These are phyloP conservation scores for Fusarium scirpi DNA, from an alignment of 2,329 filamentous ascomycete genomes.

Conservation along the genomic window DNA sequence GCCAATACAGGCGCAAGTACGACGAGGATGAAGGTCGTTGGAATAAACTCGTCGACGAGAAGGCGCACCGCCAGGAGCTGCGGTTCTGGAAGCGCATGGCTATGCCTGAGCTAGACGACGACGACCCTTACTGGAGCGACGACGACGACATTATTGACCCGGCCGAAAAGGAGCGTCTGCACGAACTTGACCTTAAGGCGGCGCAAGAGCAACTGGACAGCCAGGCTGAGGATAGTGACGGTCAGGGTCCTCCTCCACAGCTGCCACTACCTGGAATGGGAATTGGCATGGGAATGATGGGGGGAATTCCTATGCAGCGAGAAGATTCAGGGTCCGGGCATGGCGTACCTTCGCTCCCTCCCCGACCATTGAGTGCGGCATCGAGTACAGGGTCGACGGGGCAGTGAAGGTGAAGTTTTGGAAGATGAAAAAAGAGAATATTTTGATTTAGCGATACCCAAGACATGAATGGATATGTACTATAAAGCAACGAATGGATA, in stretches of 20 bases:
- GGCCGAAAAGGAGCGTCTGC: conserved; percentile 68
- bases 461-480: conserved; percentile 45
- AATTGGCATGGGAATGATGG: conserved; percentile 48
- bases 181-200: conserved; percentile 62
- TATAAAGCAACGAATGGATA: conserved; percentile 32
- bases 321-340: conserved; percentile 49
- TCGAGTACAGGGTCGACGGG: conserved; percentile 60
- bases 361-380: conserved; percentile 55
- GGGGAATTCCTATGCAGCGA: conserved; percentile 56
- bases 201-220: conserved; percentile 55
- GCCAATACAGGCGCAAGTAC: conserved; percentile 67
- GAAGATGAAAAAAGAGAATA: conserved; percentile 15
- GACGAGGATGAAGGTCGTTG: conserved; percentile 68
- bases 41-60: conserved; percentile 65
- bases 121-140: conserved; percentile 72
- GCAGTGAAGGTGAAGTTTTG: conserved; percentile 42
- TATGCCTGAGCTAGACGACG: conserved; percentile 69
- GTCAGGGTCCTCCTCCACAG: conserved; percentile 43
- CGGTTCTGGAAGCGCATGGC: conserved; percentile 76
- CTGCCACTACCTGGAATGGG: conserved; percentile 40
- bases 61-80: conserved; percentile 67
- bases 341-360: conserved; percentile 48
- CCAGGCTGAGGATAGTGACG: conserved; percentile 52
- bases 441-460: conserved; percentile 50
- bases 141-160: conserved; percentile 74